Evolutionary conservation across 2,329 filamentous ascomycete genomes (phyloP).

Genomic region (Penicillium sp.): DNA sequence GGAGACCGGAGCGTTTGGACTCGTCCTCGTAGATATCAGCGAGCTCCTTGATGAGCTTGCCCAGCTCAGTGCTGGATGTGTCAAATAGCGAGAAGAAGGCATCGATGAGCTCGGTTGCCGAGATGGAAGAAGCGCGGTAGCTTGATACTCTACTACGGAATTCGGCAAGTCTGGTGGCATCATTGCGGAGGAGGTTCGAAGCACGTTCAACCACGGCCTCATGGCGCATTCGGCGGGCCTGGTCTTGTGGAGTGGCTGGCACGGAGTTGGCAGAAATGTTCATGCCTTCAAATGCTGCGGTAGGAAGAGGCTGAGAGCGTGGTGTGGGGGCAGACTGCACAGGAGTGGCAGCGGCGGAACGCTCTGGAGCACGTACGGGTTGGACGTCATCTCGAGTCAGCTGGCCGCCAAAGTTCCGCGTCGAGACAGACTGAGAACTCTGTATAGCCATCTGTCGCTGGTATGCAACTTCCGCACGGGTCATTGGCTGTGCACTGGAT

Average conservation of each 20-base stretch:
- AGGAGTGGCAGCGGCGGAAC: constrained; percentile 29
- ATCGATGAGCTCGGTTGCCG: constrained; percentile 76
- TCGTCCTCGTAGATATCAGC: constrained; percentile 89
- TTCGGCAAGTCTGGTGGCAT: constrained; percentile 67
- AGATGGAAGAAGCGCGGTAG: constrained; percentile 67
- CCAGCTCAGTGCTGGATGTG: constrained; percentile 73
- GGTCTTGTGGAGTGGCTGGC: constrained; percentile 68
- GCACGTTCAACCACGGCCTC: constrained; percentile 83
- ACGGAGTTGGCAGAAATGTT: constrained; percentile 42
- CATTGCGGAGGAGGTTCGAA: constrained; percentile 73
- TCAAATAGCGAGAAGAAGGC: constrained; percentile 85
- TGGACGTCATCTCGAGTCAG: constrained; percentile 57
- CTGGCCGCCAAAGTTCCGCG: constrained; percentile 79
- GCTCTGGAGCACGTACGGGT: constrained; percentile 47
- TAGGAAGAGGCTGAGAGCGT: constrained; percentile 26
- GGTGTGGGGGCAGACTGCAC: constrained; percentile 20
- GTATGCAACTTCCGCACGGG: constrained; percentile 84
- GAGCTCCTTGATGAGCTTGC: constrained; percentile 85
- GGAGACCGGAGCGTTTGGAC: constrained; percentile 66
- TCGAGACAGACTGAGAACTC: constrained; percentile 75
- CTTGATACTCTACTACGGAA: constrained; percentile 79
- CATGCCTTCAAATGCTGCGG: constrained; percentile 50
- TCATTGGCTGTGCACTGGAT: constrained; percentile 74
- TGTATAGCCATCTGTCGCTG: constrained; percentile 91
- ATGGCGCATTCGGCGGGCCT: constrained; percentile 76